Percentiles rank a stretch among this genome's conserved stretches.
Conservation (phyloP, 2,329 filamentous ascomycete genomes). For the Colletotrichum falcatum region DNA sequence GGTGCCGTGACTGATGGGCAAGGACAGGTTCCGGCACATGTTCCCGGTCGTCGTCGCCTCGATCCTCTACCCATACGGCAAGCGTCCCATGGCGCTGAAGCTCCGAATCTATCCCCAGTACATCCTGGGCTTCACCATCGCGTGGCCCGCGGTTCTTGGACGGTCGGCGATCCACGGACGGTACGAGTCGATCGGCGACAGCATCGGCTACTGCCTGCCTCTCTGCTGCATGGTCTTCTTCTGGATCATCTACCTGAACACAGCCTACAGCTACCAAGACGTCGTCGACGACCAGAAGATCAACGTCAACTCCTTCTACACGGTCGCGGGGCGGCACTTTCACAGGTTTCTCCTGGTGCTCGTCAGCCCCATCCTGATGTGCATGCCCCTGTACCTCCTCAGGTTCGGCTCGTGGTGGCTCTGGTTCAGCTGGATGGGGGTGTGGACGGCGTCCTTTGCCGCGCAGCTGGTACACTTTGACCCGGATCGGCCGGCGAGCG, state of each 20-base stretch:
- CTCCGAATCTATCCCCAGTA: slow-evolving; percentile 44
- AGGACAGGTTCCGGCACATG: slow-evolving; percentile 43
- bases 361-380: slow-evolving; percentile 29
- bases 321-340: slow-evolving; percentile 30
- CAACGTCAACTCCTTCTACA: slow-evolving; percentile 44
- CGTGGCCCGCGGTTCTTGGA: slow-evolving; percentile 44
- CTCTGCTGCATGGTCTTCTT: slow-evolving; percentile 45
- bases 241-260: slow-evolving; percentile 47
- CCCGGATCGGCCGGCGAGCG: slow-evolving; percentile 42
- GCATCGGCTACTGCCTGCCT: slow-evolving; percentile 40
- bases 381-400: slow-evolving; percentile 28
- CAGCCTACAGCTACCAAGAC: slow-evolving; percentile 46
- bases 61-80: slow-evolving; percentile 44
- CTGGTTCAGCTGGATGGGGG: slow-evolving; percentile 35
- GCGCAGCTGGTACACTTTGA: slow-evolving; percentile 42
- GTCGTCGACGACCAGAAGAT: slow-evolving; percentile 44
- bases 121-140: slow-evolving; percentile 44
- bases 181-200: slow-evolving; percentile 41
- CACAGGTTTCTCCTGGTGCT: slow-evolving; percentile 31
- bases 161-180: slow-evolving; percentile 43
- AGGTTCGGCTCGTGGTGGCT: slow-evolving; percentile 28
- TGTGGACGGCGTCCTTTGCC: slow-evolving; percentile 24
- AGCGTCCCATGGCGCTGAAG: slow-evolving; percentile 41
- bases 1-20: not conserved
- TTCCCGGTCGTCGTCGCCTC: slow-evolving; percentile 42